phyloP scores from a whole-genome alignment of 164 flowering plant genomes.

The Magnolia kwangsiensis region DNA sequence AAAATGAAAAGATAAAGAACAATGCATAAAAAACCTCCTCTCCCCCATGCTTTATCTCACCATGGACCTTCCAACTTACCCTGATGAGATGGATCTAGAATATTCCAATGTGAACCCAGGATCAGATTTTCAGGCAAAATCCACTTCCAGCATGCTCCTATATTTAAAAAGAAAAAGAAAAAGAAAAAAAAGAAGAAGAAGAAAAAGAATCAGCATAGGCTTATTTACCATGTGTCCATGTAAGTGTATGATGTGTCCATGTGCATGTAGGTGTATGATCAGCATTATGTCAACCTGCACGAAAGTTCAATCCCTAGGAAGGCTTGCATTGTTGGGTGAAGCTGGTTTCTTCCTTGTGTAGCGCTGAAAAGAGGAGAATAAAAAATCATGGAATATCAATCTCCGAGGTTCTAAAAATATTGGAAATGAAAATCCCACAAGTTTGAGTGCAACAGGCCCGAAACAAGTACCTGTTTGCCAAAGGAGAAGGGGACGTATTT shows the following conservation, averaged over 20 bases:
- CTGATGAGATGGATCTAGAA: background rate
- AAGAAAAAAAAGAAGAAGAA: too few relatives aligned
- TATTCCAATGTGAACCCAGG: background rate
- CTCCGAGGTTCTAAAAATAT: background rate
- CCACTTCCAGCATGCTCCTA: background rate
- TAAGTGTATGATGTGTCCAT: background rate
- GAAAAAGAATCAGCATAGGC: background rate
- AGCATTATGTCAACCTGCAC: background rate
- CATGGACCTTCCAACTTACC: background rate
- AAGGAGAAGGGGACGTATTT: slow-evolving; percentile 76
- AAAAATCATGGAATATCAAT: background rate
- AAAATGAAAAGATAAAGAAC: too few relatives aligned
- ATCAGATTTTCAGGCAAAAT: background rate
- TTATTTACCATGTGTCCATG: background rate
- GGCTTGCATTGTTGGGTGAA: slow-evolving; percentile 11
- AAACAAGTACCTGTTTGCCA: slow-evolving; percentile 64
- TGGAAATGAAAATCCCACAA: background rate
- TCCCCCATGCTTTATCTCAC: too few relatives aligned
- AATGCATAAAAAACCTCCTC: too few relatives aligned
- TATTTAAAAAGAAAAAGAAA: too few relatives aligned
- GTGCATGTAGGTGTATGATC: background rate
- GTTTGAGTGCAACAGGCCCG: background rate
- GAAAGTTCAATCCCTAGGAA: slow-evolving; percentile 16
- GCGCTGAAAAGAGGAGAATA: slow-evolving; percentile 19
- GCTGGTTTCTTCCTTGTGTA: slow-evolving; percentile 27